Base-by-base conservation (phyloP, 345 rosid genomes). In the Populus ilicifolia region DNA sequence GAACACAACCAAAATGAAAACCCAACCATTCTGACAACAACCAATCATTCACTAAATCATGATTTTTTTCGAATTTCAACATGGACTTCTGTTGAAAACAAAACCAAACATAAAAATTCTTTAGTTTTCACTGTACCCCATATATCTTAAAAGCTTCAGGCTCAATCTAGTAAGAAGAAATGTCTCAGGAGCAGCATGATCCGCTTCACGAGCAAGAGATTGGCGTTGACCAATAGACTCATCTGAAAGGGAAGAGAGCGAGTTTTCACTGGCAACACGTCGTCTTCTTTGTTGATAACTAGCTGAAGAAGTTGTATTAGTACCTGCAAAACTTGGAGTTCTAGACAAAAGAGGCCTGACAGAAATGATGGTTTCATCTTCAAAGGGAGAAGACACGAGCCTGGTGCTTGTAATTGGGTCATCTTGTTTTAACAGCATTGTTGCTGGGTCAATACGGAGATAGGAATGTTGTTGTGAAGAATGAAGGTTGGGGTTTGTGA, bases 181-280 rank as follows among this genome's bases (percentile, higher is more conserved):
- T 4, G 91, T 93, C 77, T 96, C 93, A 0, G 91, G 84, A 39
- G 93, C 90, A 0, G 87, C 97, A 50, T 85, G 93, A 67, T 86
- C 85, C 65, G 91, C 90, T 64, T 88, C 93, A 71, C 71, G 80
- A 65, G 79, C 77, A 23, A 88, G 23, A 73, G 93, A 85, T 78
- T 78, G 88, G 61, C 74, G 80, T 27, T 64, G 81, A 48, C 75
- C 62, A 43, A 14, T 0, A 30, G 35, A 9, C 46, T 46, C 79
- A 67, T 85, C 83, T 20, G 83, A 80, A 70, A 87, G 77, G 41
- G 88, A 86, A 80, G 80, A 68, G 33, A 90, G 86, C 21, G 90
- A 89, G 81, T 81, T 86, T 3, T 90, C 93, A 82, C 93, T 89
- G 74, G 88, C 72, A 78, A 80, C 78, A 69, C 93, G 85, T 30